A percentile compares a stretch with the other conserved stretches of the same genome.
Evolutionary conservation across 345 rosid genomes (phyloP).

Genomic region (Schrenkiella parvula): DNA sequence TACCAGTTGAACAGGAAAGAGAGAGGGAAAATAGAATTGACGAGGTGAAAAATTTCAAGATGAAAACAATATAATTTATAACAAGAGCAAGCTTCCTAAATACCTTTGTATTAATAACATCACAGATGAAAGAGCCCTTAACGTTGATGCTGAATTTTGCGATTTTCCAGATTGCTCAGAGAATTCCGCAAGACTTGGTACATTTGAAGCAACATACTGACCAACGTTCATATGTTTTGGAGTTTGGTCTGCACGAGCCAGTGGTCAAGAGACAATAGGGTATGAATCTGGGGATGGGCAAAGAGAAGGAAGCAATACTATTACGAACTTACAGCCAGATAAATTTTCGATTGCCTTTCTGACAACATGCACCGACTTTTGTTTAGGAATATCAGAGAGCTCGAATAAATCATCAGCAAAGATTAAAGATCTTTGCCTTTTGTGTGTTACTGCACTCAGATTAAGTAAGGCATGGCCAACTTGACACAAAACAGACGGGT

Average conservation of each 20-base stretch:
- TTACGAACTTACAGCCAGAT: conserved; percentile 75
- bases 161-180: conserved; percentile 42
- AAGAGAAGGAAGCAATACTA: not conserved
- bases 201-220: conserved; percentile 61
- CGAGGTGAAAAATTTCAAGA: not conserved
- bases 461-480: conserved; percentile 75
- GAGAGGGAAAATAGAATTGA: not conserved
- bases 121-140: conserved; percentile 71
- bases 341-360: conserved; percentile 69
- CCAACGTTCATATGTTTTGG: conserved; percentile 62
- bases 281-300: not conserved
- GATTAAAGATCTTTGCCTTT: conserved; percentile 52
- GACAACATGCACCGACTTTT: conserved; percentile 57
- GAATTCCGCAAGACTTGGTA: conserved; percentile 65
- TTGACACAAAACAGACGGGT: conserved; percentile 60
- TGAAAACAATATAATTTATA: not conserved
- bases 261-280: conserved; percentile 11
- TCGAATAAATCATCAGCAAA: conserved; percentile 90
- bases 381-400: conserved; percentile 75
- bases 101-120: conserved; percentile 79
- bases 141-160: conserved; percentile 45
- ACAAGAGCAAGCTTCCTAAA: not conserved
- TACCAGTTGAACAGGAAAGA: not conserved
- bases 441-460: conserved; percentile 55
- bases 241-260: conserved; percentile 56